Percentiles rank a stretch among this genome's conserved stretches.
Evolutionary conservation across 208 protist species (phyloP).

Genomic region (Trypanosoma vivax): DNA sequence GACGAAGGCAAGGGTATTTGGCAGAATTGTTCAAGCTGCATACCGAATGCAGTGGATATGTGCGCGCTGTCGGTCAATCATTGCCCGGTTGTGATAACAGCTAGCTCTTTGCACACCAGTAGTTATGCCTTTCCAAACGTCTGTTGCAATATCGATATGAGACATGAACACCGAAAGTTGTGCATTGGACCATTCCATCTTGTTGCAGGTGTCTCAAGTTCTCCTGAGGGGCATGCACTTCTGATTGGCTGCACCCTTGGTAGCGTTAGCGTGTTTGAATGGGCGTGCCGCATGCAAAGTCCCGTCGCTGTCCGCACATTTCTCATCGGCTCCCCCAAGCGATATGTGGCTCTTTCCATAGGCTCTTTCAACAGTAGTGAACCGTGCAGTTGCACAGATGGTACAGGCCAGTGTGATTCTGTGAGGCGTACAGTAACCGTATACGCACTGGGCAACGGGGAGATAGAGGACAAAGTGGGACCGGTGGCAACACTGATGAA

Average conservation of each 20-base stretch:
- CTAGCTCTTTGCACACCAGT: not conserved
- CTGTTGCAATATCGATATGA: not conserved
- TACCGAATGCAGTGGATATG: slow-evolving; percentile 8
- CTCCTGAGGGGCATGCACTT: not conserved
- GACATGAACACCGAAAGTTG: slow-evolving; percentile 4
- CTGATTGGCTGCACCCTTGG: slow-evolving; percentile 11
- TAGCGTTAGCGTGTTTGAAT: slow-evolving; percentile 15
- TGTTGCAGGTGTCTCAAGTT: slow-evolving; percentile 8
- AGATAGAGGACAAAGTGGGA: not conserved
- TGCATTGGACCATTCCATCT: slow-evolving; percentile 8
- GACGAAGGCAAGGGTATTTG: not conserved
- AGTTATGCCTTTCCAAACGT: slow-evolving; percentile 3
- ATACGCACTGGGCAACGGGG: slow-evolving; percentile 5
- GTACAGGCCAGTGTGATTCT: not conserved
- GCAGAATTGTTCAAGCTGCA: not conserved
- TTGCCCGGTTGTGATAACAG: slow-evolving; percentile 8
- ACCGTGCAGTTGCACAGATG: too few relatives aligned
- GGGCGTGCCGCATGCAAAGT: not conserved
- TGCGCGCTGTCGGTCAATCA: slow-evolving; percentile 8
- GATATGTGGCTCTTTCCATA: slow-evolving; percentile 2
- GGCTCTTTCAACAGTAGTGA: not conserved
- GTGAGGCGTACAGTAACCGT: slow-evolving; percentile 1
- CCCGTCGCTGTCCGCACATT: slow-evolving; percentile 10
- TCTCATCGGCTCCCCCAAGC: slow-evolving; percentile 11
- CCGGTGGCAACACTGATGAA: not conserved